Base-by-base conservation (phyloP, 179 eudicot species). In the Monotropa hypopitys region DNA sequence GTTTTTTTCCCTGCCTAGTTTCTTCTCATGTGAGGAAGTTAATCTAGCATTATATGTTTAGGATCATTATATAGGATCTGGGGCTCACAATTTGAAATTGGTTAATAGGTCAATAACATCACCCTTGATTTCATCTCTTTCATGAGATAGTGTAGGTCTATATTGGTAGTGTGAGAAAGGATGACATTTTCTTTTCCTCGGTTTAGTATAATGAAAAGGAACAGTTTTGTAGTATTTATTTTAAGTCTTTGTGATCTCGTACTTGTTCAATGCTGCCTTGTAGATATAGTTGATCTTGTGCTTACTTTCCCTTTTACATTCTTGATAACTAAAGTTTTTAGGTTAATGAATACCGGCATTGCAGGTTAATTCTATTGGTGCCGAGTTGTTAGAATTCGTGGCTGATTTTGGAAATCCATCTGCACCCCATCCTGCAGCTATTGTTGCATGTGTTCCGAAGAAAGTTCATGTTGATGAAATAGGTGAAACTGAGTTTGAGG, bases 371-470 rank as follows among this genome's bases (percentile, higher is more conserved):
- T 85, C 88, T 78, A 77, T 86, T 82, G 98, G 96, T 70, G 97
- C 96, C 71, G 82, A 90, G 86, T 88, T 96, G 73, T 83, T 96
- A 85, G 99, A 94, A 81, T 96, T 89, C 84, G 85, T 96, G 72
- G 88, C 99, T 76, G 96, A 96, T 83, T 94, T 83, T 75, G 98
- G 94, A 51, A 85, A 87, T 76, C 90, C 97, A 83, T 88, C 94
- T 82, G 97, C 98, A 66, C 99, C 99, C 16, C 83, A 88, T 84
- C 97, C 99, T 79, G 97, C 99, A 50, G 99, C 99, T 69, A 89
- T 96, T 81, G 99, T 96, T 87, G 97, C 98, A 28, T 96, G 99
- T 80, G 97, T 96, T 78, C 99, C 99, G 38, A 90, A 80, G 78
- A 90, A 88, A 80, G 92, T 91, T 73, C 97, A 96, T 81, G 77